phyloP scores from a whole-genome alignment of 768 basidiomycete genomes.

The Gautieria morchelliformis region DNA sequence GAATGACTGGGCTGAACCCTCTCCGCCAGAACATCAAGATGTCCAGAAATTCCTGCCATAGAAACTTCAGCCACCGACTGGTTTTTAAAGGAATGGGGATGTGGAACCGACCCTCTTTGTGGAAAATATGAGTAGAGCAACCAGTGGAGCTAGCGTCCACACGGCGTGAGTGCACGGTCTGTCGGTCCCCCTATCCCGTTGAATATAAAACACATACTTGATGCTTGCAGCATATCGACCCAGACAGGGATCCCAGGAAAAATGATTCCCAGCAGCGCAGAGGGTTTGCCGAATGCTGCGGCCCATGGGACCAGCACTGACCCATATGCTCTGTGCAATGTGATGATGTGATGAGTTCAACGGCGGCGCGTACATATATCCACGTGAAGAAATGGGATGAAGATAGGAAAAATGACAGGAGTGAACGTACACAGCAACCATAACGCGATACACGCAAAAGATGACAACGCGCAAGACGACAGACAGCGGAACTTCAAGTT shows the following conservation, averaged over 20 bases:
- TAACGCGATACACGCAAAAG: neutral
- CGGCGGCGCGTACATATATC: neutral
- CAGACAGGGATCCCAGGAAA: neutral
- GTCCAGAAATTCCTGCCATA: too few species aligned
- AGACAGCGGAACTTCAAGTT: neutral
- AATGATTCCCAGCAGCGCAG: too few species aligned
- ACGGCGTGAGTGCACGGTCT: neutral
- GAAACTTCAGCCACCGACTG: too few species aligned
- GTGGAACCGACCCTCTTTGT: too few species aligned
- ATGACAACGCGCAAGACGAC: neutral
- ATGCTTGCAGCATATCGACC: neutral
- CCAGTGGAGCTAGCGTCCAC: neutral
- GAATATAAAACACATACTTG: neutral
- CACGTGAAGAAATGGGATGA: neutral
- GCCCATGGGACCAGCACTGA: too few species aligned
- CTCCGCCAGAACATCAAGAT: too few species aligned
- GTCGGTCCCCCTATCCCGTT: too few species aligned
- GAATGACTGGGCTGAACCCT: too few species aligned
- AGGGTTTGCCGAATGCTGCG: too few species aligned
- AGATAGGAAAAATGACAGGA: neutral
- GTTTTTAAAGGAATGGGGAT: too few species aligned
- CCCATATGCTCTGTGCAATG: neutral
- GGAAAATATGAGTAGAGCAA: neutral
- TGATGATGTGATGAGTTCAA: too few species aligned
- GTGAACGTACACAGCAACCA: slow-evolving; percentile 1